Conservation (phyloP, 768 basidiomycete species). For the Mycena metata region DNA sequence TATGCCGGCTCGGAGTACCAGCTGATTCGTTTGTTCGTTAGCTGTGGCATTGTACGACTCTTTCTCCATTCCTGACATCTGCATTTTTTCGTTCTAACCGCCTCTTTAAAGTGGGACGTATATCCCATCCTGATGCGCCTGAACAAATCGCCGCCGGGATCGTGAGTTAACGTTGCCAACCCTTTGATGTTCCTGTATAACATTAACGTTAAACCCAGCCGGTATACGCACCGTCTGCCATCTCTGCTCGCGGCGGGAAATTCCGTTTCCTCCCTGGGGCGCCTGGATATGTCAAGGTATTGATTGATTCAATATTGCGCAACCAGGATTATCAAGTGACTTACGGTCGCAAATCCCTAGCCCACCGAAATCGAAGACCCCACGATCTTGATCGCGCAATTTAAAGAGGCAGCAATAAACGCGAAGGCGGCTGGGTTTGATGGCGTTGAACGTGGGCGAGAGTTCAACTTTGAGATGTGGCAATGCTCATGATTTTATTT, state of each 20-base stretch:
- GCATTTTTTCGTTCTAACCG: background rate
- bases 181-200: background rate
- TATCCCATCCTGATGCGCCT: constrained; percentile 15
- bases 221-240: constrained; percentile 32
- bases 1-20: background rate
- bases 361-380: constrained; percentile 32
- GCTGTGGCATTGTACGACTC: constrained; percentile 32
- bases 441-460: constrained; percentile 61
- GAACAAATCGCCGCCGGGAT: constrained; percentile 16
- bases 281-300: constrained; percentile 43
- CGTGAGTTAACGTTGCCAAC: background rate
- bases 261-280: constrained; percentile 41
- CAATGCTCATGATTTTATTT: too few relatives aligned
- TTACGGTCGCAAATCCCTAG: background rate
- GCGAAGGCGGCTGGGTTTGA: constrained; percentile 34
- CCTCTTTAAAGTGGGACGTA: constrained; percentile 11
- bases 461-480: too few relatives aligned
- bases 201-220: constrained; percentile 9
- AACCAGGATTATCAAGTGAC: too few relatives aligned
- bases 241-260: constrained; percentile 44
- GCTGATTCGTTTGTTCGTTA: constrained; percentile 17
- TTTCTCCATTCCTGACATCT: background rate
- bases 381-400: constrained; percentile 24
- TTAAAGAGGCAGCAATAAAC: constrained; percentile 33
- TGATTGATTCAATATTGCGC: too few relatives aligned